Evolutionary conservation across 345 rosid genomes (phyloP), one percentile per base, ranked within the genome.

Genomic region (Abelmoschus esculentus): DNA sequence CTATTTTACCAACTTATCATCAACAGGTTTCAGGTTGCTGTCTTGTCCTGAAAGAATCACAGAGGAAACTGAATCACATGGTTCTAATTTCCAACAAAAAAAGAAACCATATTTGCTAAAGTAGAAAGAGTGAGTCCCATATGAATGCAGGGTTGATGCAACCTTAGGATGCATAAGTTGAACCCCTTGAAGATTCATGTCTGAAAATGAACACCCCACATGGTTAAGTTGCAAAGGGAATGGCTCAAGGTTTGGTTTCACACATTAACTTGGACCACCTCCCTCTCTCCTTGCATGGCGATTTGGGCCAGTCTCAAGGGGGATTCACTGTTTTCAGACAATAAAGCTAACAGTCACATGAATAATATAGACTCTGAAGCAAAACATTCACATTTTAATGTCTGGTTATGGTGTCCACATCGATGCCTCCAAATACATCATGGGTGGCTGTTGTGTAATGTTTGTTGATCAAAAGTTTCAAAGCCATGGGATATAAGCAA

Each of bases 241-340:
- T 19, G 49, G 53, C 46, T 53, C 34, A 17, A 62, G 26, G 66
- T 55, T 70, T 58, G 73, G 29, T 56, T 57, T 9, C 44, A 12
- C 15, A 18, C 38, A 53, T 70, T 38, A 52, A 64, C 18, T 70
- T 70, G 67, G 75, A 66, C 69, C 74, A 77, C 69, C 62, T 36
- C 57, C 42, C 56, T 29, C 50, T 70, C 66, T 49, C 14, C 32
- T 57, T 50, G 31, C 36, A 36, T 52, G 60, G 65, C 53, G 17
- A 47, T 53, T 31, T 17, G 46, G 61, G 22, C 4, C 13, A 13
- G 18, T 65, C 47, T 70, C 77, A 57, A 46, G 9, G 36, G 49
- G 52, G 42, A 38, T 70, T 70, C 72, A 70, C 71, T 40, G 66
- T 40, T 5, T 17, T 28, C 18, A 47, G 64, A 64, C 73, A 60